Conservation (phyloP, 345 rosid genomes). For the Eucalyptus marginata region DNA sequence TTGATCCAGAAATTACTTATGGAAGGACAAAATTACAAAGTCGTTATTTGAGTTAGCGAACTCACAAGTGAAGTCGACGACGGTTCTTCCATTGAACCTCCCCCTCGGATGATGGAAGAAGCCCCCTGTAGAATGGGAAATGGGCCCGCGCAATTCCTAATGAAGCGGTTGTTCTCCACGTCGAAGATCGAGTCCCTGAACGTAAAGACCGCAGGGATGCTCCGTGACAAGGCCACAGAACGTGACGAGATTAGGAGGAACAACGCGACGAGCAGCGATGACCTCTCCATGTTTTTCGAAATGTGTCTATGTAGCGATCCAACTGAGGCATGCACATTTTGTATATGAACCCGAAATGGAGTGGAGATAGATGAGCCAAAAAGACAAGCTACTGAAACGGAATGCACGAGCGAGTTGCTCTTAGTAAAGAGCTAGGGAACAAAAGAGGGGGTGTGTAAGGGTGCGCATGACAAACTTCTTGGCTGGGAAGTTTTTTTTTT, state of each 20-base stretch:
- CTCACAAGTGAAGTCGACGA: not conserved
- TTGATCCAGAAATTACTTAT: not conserved
- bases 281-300: too few species aligned
- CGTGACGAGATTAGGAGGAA: not conserved
- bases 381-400: too few species aligned
- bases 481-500: too few species aligned
- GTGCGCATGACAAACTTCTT: too few species aligned
- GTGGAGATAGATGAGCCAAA: too few species aligned
- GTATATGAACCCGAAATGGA: too few species aligned
- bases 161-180: not conserved
- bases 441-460: too few species aligned
- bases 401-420: too few species aligned
- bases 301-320: not conserved
- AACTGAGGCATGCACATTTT: not conserved
- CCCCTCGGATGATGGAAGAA: not conserved
- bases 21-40: not conserved
- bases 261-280: not conserved
- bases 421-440: not conserved
- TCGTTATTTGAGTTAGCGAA: not conserved
- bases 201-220: not conserved
- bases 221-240: rapidly evolving
- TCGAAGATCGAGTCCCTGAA: not conserved
- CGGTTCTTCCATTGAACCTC: not conserved
- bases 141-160: not conserved
- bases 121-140: not conserved